Conservation (phyloP, 306 rosid species). For the Vigna trinervia region DNA sequence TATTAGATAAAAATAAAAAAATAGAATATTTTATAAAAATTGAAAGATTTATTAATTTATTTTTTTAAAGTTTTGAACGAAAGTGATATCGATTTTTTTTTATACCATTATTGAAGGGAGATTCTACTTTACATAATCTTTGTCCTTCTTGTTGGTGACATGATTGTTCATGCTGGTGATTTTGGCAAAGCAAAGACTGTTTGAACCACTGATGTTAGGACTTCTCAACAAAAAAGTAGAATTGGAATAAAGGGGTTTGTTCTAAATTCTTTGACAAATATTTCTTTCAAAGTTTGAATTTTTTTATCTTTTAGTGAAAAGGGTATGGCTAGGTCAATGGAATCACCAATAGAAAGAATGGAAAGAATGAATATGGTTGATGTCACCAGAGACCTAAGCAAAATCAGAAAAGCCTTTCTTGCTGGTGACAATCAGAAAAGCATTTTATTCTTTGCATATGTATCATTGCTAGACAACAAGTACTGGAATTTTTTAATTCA, state of each 20-base stretch:
- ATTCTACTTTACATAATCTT: too few species aligned
- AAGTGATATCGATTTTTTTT: too few species aligned
- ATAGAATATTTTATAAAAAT: too few species aligned
- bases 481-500: too few species aligned
- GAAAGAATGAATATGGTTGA: not conserved
- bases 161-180: too few species aligned
- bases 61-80: too few species aligned
- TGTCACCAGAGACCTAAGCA: not conserved
- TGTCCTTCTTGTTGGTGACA: too few species aligned
- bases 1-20: too few species aligned
- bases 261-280: not conserved
- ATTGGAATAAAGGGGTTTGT: not conserved
- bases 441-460: not conserved
- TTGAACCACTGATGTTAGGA: not conserved
- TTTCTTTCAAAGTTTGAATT: not conserved
- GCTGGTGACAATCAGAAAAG: not conserved
- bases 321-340: constrained; percentile 18
- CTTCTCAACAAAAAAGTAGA: not conserved
- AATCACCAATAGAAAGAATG: not conserved
- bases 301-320: not conserved
- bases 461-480: too few species aligned
- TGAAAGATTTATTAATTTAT: too few species aligned
- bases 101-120: too few species aligned
- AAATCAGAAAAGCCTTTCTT: not conserved
- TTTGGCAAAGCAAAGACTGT: too few species aligned